Conservation (phyloP, 2,329 filamentous ascomycete species). For the Xylaria hypoxylon region DNA sequence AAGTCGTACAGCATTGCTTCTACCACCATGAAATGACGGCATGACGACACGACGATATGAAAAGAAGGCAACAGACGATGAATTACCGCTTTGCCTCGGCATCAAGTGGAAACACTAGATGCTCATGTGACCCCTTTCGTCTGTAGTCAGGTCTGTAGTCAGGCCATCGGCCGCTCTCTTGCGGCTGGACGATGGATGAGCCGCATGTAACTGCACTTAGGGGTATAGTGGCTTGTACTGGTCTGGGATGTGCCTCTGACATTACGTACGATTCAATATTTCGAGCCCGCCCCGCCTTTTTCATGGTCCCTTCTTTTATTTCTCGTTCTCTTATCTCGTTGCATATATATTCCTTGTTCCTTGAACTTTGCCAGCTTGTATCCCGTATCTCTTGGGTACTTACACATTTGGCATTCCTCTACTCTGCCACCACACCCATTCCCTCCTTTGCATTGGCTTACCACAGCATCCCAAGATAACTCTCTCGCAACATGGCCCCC, state of each 20-base stretch:
- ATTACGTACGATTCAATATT: slow-evolving; percentile 50
- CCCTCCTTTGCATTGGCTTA: slow-evolving; percentile 12
- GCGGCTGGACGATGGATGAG: slow-evolving; percentile 50
- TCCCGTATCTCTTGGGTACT: background rate
- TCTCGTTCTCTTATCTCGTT: slow-evolving; percentile 27
- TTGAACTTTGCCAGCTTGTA: slow-evolving; percentile 21
- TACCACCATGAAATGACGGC: slow-evolving; percentile 4
- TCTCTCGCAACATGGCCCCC: slow-evolving; percentile 63
- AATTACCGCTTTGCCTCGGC: slow-evolving; percentile 49
- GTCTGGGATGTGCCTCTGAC: slow-evolving; percentile 40
- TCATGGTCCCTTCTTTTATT: slow-evolving; percentile 28
- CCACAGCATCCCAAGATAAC: slow-evolving; percentile 11
- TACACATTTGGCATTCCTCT: slow-evolving; percentile 24
- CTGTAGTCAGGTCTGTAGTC: slow-evolving; percentile 30
- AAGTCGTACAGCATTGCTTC: slow-evolving; percentile 8
- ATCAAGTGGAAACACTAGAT: slow-evolving; percentile 39
- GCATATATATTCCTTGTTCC: slow-evolving; percentile 42
- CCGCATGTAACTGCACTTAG: slow-evolving; percentile 68
- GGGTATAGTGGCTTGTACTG: slow-evolving; percentile 59
- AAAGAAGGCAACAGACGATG: slow-evolving; percentile 16
- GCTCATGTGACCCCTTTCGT: slow-evolving; percentile 46
- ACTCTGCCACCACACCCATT: slow-evolving; percentile 10
- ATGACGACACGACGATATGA: slow-evolving; percentile 12
- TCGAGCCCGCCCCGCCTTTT: slow-evolving; percentile 46
- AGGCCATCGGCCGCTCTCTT: slow-evolving; percentile 40